These are phyloP conservation scores for Asterophora lycoperdoides DNA, from an alignment of 768 basidiomycete genomes.

Conservation along the genomic window DNA sequence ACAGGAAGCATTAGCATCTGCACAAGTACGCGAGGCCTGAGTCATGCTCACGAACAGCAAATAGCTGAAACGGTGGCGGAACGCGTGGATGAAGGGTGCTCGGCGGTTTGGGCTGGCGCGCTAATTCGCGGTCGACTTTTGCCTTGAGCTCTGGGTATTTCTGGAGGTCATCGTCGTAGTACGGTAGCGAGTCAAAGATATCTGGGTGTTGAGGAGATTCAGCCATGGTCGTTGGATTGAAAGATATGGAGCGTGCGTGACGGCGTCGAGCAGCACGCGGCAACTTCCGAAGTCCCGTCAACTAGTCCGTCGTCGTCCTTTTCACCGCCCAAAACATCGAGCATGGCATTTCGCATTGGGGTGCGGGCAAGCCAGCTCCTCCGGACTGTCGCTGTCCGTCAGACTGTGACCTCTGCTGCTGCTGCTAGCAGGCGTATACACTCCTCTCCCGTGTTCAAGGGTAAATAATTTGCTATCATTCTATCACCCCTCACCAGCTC, in stretches of 20 bases:
- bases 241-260: not conserved
- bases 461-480: slow-evolving; percentile 26
- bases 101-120: slow-evolving; percentile 61
- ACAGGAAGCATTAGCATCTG: slow-evolving; percentile 2
- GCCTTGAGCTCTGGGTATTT: slow-evolving; percentile 64
- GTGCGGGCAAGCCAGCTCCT: slow-evolving; percentile 41
- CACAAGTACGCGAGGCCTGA: slow-evolving; percentile 1
- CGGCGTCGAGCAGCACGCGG: slow-evolving; percentile 8
- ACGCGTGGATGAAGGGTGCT: slow-evolving; percentile 64
- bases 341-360: slow-evolving; percentile 45
- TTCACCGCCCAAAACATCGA: slow-evolving; percentile 4
- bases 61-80: slow-evolving; percentile 60
- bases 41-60: slow-evolving; percentile 56
- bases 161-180: slow-evolving; percentile 92
- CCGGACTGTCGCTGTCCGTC: slow-evolving; percentile 34
- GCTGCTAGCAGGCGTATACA: slow-evolving; percentile 41
- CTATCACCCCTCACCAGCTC: not conserved
- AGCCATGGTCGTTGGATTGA: slow-evolving; percentile 21
- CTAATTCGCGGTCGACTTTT: slow-evolving; percentile 74
- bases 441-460: slow-evolving; percentile 44
- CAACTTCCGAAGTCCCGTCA: slow-evolving; percentile 17
- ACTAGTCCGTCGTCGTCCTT: not conserved
- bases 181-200: slow-evolving; percentile 84
- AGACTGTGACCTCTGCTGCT: slow-evolving; percentile 21
- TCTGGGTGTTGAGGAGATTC: slow-evolving; percentile 20